Evolutionary conservation across 345 rosid species (phyloP).

Genomic region (Eutrema heterophyllum): DNA sequence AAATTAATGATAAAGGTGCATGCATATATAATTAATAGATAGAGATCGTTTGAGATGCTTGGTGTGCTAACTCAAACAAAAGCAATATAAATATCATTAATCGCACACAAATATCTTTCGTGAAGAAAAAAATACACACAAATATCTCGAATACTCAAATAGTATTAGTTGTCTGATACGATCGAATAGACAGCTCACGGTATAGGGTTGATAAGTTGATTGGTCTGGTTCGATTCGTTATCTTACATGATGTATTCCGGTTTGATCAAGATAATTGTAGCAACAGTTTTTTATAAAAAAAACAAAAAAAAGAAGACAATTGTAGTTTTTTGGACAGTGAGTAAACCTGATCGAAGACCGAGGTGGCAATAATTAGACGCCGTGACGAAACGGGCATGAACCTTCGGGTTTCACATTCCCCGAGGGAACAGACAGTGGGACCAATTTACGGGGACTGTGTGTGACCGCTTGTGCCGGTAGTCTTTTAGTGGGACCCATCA

Average conservation of each 20-base stretch:
- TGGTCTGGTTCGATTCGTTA: no score
- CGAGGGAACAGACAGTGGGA: slow-evolving; percentile 21
- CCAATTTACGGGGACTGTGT: slow-evolving; percentile 14
- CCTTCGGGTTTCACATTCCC: slow-evolving; percentile 11
- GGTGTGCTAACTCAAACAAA: neutral
- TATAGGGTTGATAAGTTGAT: no score
- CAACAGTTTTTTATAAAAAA: neutral
- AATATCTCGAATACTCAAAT: neutral
- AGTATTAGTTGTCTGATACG: neutral
- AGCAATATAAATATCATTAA: neutral
- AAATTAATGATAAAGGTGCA: neutral
- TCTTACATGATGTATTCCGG: no score
- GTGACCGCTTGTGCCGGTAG: slow-evolving; percentile 24
- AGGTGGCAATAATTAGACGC: slow-evolving; percentile 2
- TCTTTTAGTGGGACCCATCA: slow-evolving; percentile 2
- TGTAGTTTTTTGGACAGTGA: neutral
- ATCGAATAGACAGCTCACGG: no score
- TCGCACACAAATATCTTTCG: slow-evolving; percentile 6
- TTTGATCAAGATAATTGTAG: no score
- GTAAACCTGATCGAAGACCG: neutral
- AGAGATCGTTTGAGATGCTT: neutral
- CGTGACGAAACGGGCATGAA: slow-evolving; percentile 16
- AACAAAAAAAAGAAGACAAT: no score
- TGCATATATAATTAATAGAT: neutral
- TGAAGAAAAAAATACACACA: neutral